phyloP scores from a whole-genome alignment of 2,329 filamentous ascomycete species.

The Colletotrichum nymphaeae region DNA sequence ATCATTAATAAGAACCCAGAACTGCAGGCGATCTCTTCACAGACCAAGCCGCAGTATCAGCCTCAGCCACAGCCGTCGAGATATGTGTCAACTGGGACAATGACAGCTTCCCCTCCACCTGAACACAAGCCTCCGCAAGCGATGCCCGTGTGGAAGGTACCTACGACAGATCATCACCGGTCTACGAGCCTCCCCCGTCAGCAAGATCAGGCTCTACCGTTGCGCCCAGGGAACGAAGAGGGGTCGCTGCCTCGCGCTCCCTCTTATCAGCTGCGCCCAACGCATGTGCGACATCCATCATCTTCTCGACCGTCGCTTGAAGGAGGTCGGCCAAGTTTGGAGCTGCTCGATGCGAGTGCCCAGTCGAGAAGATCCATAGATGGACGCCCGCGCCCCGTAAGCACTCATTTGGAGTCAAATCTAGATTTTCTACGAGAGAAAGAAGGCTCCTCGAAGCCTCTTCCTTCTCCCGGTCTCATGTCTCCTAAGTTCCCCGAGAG shows the following conservation, averaged over 20 bases:
- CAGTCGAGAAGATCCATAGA: conserved; percentile 56
- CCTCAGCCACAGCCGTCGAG: conserved; percentile 40
- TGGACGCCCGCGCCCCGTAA: conserved; percentile 76
- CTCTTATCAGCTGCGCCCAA: conserved; percentile 41
- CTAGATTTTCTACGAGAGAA: conserved; percentile 85
- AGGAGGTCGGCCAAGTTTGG: conserved; percentile 72
- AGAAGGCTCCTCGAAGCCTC: conserved; percentile 66
- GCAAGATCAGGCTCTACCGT: conserved; percentile 33
- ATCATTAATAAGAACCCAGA: conserved; percentile 74
- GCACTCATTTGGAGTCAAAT: conserved; percentile 85
- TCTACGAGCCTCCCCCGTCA: conserved; percentile 44
- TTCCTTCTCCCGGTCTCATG: conserved; percentile 48
- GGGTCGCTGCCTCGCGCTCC: conserved; percentile 37
- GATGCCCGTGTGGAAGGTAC: conserved; percentile 34
- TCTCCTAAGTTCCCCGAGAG: conserved; percentile 50
- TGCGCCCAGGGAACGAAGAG: conserved; percentile 38
- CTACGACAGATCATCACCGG: conserved; percentile 40
- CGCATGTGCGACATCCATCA: conserved; percentile 53
- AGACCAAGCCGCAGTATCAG: conserved; percentile 43
- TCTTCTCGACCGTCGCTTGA: conserved; percentile 78
- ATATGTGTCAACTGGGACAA: conserved; percentile 76
- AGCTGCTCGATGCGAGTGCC: conserved; percentile 70
- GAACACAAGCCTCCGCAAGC: conserved; percentile 61
- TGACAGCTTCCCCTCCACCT: conserved; percentile 73
- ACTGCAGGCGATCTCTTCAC: conserved; percentile 66